Evolutionary conservation across 2,329 filamentous ascomycete genomes (phyloP).

Genomic region (Bipolaris bicolor): DNA sequence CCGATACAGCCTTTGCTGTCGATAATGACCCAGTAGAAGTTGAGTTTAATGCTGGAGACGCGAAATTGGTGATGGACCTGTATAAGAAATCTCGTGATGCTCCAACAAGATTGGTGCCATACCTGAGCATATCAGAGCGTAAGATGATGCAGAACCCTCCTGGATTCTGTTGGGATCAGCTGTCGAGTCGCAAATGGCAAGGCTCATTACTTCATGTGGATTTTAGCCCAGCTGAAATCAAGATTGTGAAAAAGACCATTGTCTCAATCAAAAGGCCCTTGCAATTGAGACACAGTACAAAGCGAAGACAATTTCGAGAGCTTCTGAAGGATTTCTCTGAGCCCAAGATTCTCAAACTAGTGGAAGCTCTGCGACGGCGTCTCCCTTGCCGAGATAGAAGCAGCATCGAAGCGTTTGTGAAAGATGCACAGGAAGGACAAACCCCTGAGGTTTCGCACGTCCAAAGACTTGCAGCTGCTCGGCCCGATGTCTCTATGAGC

Average conservation of each 20-base stretch:
- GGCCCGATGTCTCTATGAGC: slow-evolving; percentile 21
- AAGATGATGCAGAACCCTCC: slow-evolving; percentile 17
- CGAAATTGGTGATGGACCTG: slow-evolving; percentile 23
- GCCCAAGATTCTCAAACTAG: slow-evolving; percentile 28
- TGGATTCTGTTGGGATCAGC: slow-evolving; percentile 34
- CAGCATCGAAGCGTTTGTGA: slow-evolving; percentile 41
- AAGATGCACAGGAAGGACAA: slow-evolving; percentile 35
- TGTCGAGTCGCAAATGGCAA: slow-evolving; percentile 35
- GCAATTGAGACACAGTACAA: slow-evolving; percentile 18
- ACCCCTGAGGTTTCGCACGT: slow-evolving; percentile 30
- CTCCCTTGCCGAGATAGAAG: slow-evolving; percentile 24
- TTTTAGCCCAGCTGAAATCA: slow-evolving; percentile 38
- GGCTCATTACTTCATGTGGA: slow-evolving; percentile 43
- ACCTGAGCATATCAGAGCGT: slow-evolving; percentile 36
- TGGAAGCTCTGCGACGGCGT: slow-evolving; percentile 19
- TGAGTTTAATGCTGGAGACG: slow-evolving; percentile 29
- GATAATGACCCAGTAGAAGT: slow-evolving; percentile 28
- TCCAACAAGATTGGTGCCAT: slow-evolving; percentile 26
- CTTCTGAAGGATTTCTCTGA: slow-evolving; percentile 30
- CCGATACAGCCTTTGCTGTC: slow-evolving; percentile 20
- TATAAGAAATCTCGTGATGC: not conserved
- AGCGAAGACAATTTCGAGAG: slow-evolving; percentile 31
- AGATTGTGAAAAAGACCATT: slow-evolving; percentile 26
- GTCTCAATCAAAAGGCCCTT: slow-evolving; percentile 8
- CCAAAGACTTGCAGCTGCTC: slow-evolving; percentile 35